These are phyloP conservation scores for Trichosporon sp. DNA, from an alignment of 1,284 basidiomycete genomes.

Conservation along the genomic window DNA sequence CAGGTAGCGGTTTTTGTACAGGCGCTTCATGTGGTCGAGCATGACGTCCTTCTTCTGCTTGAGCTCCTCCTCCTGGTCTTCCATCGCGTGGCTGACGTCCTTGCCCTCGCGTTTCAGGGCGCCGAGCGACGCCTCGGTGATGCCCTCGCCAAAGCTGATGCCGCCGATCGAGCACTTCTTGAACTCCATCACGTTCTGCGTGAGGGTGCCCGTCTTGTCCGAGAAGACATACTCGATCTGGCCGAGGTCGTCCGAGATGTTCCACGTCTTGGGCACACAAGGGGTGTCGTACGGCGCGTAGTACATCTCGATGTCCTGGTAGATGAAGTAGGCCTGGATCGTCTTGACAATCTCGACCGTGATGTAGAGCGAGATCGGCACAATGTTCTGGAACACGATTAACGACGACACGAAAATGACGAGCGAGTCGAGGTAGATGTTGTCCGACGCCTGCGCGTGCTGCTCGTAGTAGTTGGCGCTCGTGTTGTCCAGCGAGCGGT, in stretches of 20 bases:
- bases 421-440: conserved; percentile 67
- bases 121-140: conserved; percentile 92
- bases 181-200: conserved; percentile 98
- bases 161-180: conserved; percentile 90
- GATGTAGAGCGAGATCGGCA: conserved; percentile 94
- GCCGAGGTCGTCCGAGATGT: conserved; percentile 93
- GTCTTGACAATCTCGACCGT: conserved; percentile 97
- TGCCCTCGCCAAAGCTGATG: conserved; percentile 79
- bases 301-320: conserved; percentile 97
- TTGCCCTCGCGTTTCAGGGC: conserved; percentile 77
- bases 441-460: conserved; percentile 61
- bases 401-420: conserved; percentile 86
- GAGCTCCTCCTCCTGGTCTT: conserved; percentile 66
- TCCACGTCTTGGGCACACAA: conserved; percentile 96
- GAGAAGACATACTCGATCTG: conserved; percentile 98
- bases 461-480: conserved; percentile 71
- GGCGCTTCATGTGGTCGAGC: conserved; percentile 66
- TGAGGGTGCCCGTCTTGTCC: conserved; percentile 95
- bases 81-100: conserved; percentile 60
- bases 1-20: conserved; percentile 86
- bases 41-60: conserved; percentile 67
- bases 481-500: conserved; percentile 60
- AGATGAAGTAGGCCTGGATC: conserved; percentile 94
- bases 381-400: conserved; percentile 96
- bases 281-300: conserved; percentile 80